Base-by-base conservation (phyloP, 2,329 filamentous ascomycete species). In the Mollisiaceae sp. region DNA sequence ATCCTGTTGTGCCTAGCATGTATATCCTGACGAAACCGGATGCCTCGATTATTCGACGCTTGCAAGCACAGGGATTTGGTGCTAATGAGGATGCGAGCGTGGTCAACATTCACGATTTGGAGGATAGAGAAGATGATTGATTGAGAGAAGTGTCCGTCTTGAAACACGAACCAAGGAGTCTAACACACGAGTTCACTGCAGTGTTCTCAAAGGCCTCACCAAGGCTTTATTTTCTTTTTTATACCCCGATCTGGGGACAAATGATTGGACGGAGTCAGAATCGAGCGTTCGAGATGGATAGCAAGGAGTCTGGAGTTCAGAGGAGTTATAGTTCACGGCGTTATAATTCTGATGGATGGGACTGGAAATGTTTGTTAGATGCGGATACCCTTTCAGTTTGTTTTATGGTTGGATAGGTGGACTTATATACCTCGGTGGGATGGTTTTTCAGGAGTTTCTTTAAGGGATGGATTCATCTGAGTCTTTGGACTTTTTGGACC, bases 341-440 rank as follows among this genome's bases (percentile, higher is more conserved):
- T 54, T 54, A 54, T 54, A 24, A 54, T 24, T 35, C 18, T 35
- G 27, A 50, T 50, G 3, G 45, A 54, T 18, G 50, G 18, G 50
- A 50, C 8, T 11, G 5, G 50, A 54, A 47, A 47, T 27, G 32
- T 32, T 54, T 54, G n/a, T 50, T 54, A 54, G 50, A 54, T 18
- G 22, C 50, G 50, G n/a, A 54, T 54, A 54, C 24, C 50, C 50
- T 32, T 35, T 15, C 50, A 32, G 24, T 54, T 32, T 54, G 8
- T 27, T 52, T 3, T 3, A 6, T 35, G 50, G 27, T 9, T 35
- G 50, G 50, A 27, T 11, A 35, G 50, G 50, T 35, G 50, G 50
- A 54, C 11, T 41, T 15, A 54, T 54, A 54, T 54, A 54, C 50
- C 50, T 54, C 6, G 50, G 50, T 6, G 22, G 50, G 50, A 52